Evolutionary conservation across 257 asterid species (phyloP), one percentile per base, ranked within the genome.

Genomic region (Solanum paucissectum): DNA sequence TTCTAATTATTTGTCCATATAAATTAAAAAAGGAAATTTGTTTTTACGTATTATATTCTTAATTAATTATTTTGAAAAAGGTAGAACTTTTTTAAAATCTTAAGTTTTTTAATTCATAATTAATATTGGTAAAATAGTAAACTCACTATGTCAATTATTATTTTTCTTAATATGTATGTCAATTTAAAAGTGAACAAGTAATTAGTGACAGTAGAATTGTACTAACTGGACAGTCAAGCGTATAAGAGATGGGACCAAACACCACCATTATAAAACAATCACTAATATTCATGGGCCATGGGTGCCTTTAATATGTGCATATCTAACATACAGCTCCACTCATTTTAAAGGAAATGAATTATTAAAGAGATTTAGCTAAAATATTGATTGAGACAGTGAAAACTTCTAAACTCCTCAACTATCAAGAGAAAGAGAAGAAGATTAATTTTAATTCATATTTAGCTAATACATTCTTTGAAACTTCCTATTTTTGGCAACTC

Each of bases 101-200:
- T 5, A 16, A 52, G 2, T 13, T 14, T 14, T 49, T 2, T 14
- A 49, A 49, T 49, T 49, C 3, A 5, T 52, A 52, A 52, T 52
- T 52, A 52, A 16, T 52, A 52, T 1, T 0, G 9, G 0, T 49
- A 52, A 52, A 52, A 16, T 52, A 52, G 0, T 52, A 16, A 52
- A 52, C 1, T 6, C 1, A 16, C 2, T 52, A 9, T 38, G 4
- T 38, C 7, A 5, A 49, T 44, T 42, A 12, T 3, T 42, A 1
- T 1, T 5, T 5, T 49, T 49, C 1, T 49, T 14, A 52, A 16
- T 16, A 16, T 0, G 0, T 16, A 1, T 52, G 0, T 52, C 0
- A 52, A 52, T 52, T 52, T 1, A 52, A 16, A 52, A 52, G 1
- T 16, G 0, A 16, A 44, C 5, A 1, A 44, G 6, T 44, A 44